Evolutionary conservation across 768 basidiomycete species (phyloP), one percentile per base, ranked within the genome.

Genomic region (Lentinula guzmanii): DNA sequence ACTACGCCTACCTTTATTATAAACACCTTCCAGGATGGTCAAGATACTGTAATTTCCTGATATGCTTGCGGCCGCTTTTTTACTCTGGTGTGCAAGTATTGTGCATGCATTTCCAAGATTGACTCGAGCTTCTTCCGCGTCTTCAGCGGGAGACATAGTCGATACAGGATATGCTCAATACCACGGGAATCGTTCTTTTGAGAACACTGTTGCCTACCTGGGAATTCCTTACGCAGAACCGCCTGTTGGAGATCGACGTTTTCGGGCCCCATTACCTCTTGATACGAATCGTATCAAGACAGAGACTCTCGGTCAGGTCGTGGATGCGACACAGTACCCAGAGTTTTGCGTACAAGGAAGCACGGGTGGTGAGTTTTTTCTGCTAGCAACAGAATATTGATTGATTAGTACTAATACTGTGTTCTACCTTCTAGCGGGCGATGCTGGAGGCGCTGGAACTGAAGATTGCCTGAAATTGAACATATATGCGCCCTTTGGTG

Each of bases 391-490:
- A 21, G 24, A 9, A 2, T 7, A 13, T 59, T 28, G 16, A 28
- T 39, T 15, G 55, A 24, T 1, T 16, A 5, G 1, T 39, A 21
- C 58, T 16, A 5, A 42, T n/a, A 28, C 28, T 28, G 28, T 28
- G 28, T 28, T 28, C 28, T 24, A 18, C 62, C 18, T 31, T 63
- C 6, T 43, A 85, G 82, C 51, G 18, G 82, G 81, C 8, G 85
- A 85, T 65, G 77, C 80, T 24, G 85, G 86, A 52, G 85, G 86
- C 33, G 83, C 84, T 11, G 86, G 87, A 10, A 82, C 80, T 46
- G 86, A 88, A 70, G 86, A 87, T 63, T 88, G 85, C 64, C 70
- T 88, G 37, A 86, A 87, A 52, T 72, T 87, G n/a, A 86, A 88
- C 67, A 76, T 89, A 11, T 87, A 87, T 61, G 71, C 82, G 9